phyloP scores from a whole-genome alignment of 2,329 filamentous ascomycete species.

The Diplodia intermedia region DNA sequence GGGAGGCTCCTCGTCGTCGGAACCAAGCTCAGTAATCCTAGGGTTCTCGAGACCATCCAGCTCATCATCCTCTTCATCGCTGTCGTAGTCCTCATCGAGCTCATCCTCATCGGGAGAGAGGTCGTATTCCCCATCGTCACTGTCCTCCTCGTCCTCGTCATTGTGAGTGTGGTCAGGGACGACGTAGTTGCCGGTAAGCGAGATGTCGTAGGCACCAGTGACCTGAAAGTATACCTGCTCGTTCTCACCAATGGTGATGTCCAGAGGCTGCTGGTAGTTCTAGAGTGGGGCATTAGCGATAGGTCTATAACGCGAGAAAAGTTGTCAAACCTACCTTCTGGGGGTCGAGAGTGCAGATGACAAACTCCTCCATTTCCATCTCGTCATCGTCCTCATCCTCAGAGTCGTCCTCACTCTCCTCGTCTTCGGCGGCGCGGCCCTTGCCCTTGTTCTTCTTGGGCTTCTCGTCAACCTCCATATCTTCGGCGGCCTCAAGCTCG shows the following conservation, averaged over 20 bases:
- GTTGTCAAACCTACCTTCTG: conserved; percentile 70
- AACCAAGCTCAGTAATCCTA: conserved; percentile 82
- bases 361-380: conserved; percentile 80
- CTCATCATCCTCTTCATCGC: conserved; percentile 54
- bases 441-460: conserved; percentile 65
- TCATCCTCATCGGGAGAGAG: conserved; percentile 81
- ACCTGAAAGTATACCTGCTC: conserved; percentile 94
- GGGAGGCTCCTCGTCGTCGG: conserved; percentile 73
- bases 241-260: conserved; percentile 87
- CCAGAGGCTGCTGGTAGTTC: conserved; percentile 94
- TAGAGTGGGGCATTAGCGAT: conserved; percentile 52
- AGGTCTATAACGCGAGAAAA: neutral
- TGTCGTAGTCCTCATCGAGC: conserved; percentile 63
- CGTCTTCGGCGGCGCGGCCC: conserved; percentile 67
- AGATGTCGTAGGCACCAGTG: conserved; percentile 86
- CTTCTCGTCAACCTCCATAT: conserved; percentile 72
- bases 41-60: conserved; percentile 73
- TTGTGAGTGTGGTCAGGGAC: conserved; percentile 68
- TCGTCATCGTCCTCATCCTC: conserved; percentile 59
- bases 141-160: conserved; percentile 61
- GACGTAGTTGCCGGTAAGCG: conserved; percentile 95
- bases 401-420: conserved; percentile 73
- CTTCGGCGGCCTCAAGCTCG: conserved; percentile 71
- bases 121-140: conserved; percentile 75
- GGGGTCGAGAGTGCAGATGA: conserved; percentile 94